Conservation (phyloP, 1,284 basidiomycete species). For the Ganoderma meredithae region DNA sequence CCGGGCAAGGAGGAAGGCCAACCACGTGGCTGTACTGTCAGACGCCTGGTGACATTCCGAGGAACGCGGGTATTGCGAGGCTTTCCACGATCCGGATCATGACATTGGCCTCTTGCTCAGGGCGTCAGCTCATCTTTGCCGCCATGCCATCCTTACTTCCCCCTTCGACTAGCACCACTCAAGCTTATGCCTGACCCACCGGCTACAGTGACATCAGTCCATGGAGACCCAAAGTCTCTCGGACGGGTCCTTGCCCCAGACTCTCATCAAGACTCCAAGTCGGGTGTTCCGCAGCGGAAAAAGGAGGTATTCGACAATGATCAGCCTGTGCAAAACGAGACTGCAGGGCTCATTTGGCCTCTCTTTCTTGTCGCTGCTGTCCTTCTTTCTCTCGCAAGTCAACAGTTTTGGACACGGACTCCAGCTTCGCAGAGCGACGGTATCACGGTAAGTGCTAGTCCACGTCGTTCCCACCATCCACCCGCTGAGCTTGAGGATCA, state of each 20-base stretch:
- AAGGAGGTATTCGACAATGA: not conserved
- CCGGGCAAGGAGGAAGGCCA: too few species aligned
- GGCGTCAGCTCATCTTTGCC: not conserved
- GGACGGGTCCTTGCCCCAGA: not conserved
- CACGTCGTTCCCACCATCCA: not conserved
- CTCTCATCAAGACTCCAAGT: not conserved
- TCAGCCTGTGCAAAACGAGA: not conserved
- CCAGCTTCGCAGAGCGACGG: not conserved
- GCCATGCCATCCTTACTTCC: not conserved
- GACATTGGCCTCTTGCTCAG: not conserved
- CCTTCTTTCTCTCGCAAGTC: not conserved
- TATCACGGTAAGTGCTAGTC: not conserved
- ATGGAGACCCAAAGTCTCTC: too few species aligned
- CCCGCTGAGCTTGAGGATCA: not conserved
- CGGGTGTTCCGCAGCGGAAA: not conserved
- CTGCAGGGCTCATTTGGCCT: constrained; percentile 1
- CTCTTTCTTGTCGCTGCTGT: not conserved
- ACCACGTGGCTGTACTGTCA: too few species aligned
- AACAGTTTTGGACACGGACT: not conserved
- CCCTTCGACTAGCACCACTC: not conserved
- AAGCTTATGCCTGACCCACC: not conserved
- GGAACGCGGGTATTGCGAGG: not conserved
- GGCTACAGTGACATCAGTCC: not conserved
- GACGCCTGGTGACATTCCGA: not conserved
- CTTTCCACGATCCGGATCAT: not conserved